Evolutionary conservation across 1,284 basidiomycete genomes (phyloP).

Genomic region (Malassezia slooffiae): DNA sequence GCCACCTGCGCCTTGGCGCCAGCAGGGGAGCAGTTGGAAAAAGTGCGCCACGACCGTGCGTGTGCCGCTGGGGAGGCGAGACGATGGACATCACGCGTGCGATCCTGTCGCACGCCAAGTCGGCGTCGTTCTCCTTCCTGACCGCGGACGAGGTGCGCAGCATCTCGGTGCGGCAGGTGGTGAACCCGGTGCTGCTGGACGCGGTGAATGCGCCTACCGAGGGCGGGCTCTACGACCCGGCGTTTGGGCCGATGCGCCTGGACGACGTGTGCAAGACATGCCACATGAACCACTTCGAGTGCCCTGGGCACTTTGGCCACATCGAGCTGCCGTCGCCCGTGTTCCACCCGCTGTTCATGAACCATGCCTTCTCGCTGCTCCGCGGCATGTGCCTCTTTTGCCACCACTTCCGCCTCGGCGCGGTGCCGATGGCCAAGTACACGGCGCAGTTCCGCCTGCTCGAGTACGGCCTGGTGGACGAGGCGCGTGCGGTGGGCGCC

Average conservation of each 20-base stretch:
- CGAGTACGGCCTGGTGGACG: slow-evolving; percentile 76
- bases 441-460: slow-evolving; percentile 76
- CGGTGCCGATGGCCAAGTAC: slow-evolving; percentile 57
- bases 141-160: slow-evolving; percentile 77
- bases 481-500: slow-evolving; percentile 62
- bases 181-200: slow-evolving; percentile 85
- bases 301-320: slow-evolving; percentile 98
- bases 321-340: slow-evolving; percentile 91
- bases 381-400: slow-evolving; percentile 90
- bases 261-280: slow-evolving; percentile 77
- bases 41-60: no score
- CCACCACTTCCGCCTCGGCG: slow-evolving; percentile 74
- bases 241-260: slow-evolving; percentile 66
- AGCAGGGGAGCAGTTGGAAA: not conserved
- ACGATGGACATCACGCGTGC: slow-evolving; percentile 86
- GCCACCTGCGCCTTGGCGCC: not conserved
- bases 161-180: slow-evolving; percentile 92
- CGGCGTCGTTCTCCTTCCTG: slow-evolving; percentile 89
- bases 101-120: slow-evolving; percentile 68
- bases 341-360: slow-evolving; percentile 94
- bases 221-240: slow-evolving; percentile 89
- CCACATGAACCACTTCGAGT: slow-evolving; percentile 76
- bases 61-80: not conserved
- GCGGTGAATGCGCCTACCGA: slow-evolving; percentile 81
- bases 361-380: slow-evolving; percentile 76